Percentiles rank a stretch among this genome's conserved stretches.
These are phyloP conservation scores for Lodderomyces jiufengensis DNA, from an alignment of 1,139 yeast genomes.

Conservation along the genomic window DNA sequence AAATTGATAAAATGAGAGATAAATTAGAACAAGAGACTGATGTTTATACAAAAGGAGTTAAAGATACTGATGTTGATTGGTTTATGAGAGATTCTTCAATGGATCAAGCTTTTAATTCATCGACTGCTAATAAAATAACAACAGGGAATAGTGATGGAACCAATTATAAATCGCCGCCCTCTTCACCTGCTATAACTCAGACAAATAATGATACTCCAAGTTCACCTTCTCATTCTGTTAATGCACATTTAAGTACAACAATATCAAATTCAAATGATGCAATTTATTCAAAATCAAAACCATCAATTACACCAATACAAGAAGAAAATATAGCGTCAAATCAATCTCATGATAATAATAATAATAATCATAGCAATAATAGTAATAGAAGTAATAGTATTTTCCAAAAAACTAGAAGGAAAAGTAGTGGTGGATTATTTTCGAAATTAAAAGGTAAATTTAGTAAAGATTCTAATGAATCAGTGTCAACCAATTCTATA, in stretches of 20 bases:
- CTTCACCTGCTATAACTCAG: too few species aligned
- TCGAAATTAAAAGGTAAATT: constrained; percentile 37
- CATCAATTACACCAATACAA: constrained; percentile 33
- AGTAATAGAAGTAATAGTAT: constrained; percentile 19
- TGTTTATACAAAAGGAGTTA: constrained; percentile 25
- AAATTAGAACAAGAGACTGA: constrained; percentile 19
- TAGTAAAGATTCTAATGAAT: constrained; percentile 16
- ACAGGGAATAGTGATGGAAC: constrained; percentile 30
- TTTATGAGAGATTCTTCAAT: constrained; percentile 35
- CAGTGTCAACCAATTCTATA: constrained; percentile 1
- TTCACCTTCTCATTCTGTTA: constrained; percentile 15
- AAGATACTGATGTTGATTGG: constrained; percentile 46
- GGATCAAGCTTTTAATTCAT: constrained; percentile 6
- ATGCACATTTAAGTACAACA: constrained; percentile 26
- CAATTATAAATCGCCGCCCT: too few species aligned
- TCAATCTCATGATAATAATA: constrained; percentile 4
- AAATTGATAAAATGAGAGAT: constrained; percentile 17
- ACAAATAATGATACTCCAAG: constrained; percentile 2
- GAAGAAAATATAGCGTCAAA: constrained; percentile 21
- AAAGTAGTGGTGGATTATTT: constrained; percentile 28
- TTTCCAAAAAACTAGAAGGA: constrained; percentile 12
- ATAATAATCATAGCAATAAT: background rate
- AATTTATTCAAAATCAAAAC: constrained; percentile 29
- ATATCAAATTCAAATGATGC: constrained; percentile 37
- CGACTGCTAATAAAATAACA: constrained; percentile 27